Evolutionary conservation across 257 asterid species (phyloP).

Genomic region (Scutellaria minor): DNA sequence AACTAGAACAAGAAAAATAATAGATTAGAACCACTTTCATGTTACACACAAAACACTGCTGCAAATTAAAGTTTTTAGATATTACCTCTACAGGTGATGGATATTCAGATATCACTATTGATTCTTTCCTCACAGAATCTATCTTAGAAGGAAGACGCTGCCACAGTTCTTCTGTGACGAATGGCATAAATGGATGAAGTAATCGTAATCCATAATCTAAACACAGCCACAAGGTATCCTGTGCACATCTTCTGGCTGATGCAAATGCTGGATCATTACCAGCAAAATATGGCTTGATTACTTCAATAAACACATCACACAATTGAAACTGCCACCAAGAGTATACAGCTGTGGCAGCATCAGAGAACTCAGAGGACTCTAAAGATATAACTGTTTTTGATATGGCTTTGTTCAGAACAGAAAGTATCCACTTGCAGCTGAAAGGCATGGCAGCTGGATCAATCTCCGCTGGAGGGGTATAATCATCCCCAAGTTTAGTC

Average conservation of each 20-base stretch:
- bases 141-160: slow-evolving; percentile 85
- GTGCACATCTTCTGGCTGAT: slow-evolving; percentile 67
- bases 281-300: slow-evolving; percentile 84
- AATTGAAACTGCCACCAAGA: slow-evolving; percentile 92
- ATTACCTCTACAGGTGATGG: slow-evolving; percentile 75
- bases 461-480: slow-evolving; percentile 69
- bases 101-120: slow-evolving; percentile 83
- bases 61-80: slow-evolving; percentile 1
- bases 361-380: slow-evolving; percentile 81
- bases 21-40: not conserved
- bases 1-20: not conserved
- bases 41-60: not conserved
- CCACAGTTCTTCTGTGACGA: slow-evolving; percentile 94
- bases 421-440: slow-evolving; percentile 95
- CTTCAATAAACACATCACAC: slow-evolving; percentile 95
- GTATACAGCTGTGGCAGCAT: slow-evolving; percentile 88
- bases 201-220: slow-evolving; percentile 82
- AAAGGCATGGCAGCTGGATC: slow-evolving; percentile 69
- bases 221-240: slow-evolving; percentile 89
- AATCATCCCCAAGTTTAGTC: slow-evolving; percentile 93
- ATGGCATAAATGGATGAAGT: slow-evolving; percentile 98
- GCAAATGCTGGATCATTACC: slow-evolving; percentile 51
- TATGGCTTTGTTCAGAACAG: slow-evolving; percentile 88
- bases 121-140: slow-evolving; percentile 68
- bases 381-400: slow-evolving; percentile 65